Base-by-base conservation (phyloP, 345 rosid genomes). In the Syzygium oleosum region DNA sequence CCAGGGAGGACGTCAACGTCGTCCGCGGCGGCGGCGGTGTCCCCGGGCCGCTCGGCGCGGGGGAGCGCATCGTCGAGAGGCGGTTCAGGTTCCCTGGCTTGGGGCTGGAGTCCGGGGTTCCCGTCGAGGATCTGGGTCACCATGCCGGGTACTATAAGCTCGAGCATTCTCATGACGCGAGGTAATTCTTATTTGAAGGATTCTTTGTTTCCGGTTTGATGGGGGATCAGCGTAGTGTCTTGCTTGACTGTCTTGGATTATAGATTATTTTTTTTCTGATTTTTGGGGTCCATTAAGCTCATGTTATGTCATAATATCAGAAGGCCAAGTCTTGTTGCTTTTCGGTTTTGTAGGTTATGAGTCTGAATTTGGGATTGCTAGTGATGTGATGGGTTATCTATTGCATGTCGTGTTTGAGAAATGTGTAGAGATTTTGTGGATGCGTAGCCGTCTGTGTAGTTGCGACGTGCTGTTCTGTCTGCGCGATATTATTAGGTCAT, bases 121-220 rank as follows among this genome's bases (percentile, higher is more conserved):
- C 95, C 43, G 92, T 90, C 10, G 96, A 95, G 80, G 95, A 97
- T 89, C 93, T 97, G 89, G 96, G 98, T n/a, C 99, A 97, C 87
- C 98, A 93, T 90, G 99, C 99, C 86, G 99, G 99, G 80, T 98
- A 98, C 86, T 98, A 93, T 89, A 92, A 96, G 92, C 95, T 98
- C 89, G 90, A 93, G 29, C 91, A 95, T 79, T 95, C 98, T 51
- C 93, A 92, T 77, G 98, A 93, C 87, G 97, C 98, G 22, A 96
- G 96, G 99, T 98, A 84, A 61, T 73, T 73, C 80, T 73, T 49
- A 4, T 34, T 34, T 73, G 49, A 68, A 5, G 80, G 25, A 4
- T 73, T 73, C 46, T 41, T 68, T 34, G 46, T 68, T 34, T 68
- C 25, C 46, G 46, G 80, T 34, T 68, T 68, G 79, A 68, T 34